Evolutionary conservation across 228 moss, liverwort and hornwort genomes (phyloP).

Genomic region (Sphagnum magellanicum): DNA sequence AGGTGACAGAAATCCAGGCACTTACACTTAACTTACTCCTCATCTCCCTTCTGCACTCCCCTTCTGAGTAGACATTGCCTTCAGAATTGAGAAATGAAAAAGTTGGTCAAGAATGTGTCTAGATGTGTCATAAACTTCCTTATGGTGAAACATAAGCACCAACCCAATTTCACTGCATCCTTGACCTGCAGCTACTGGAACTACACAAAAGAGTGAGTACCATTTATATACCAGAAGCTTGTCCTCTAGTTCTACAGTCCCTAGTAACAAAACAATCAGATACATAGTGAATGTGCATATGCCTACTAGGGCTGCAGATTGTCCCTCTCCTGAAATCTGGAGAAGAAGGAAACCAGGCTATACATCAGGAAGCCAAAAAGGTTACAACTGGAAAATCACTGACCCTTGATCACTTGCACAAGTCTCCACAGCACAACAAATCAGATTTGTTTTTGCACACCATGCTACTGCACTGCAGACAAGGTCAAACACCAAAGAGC

Average conservation of each 20-base stretch:
- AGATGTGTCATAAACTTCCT: not conserved
- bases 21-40: not conserved
- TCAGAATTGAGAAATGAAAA: not conserved
- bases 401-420: constrained; percentile 91
- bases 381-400: constrained; percentile 6
- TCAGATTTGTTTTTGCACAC: constrained; percentile 75
- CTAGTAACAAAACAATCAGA: not conserved
- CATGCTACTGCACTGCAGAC: constrained; percentile 77
- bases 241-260: not conserved
- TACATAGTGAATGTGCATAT: not conserved
- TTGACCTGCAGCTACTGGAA: no score
- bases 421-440: constrained; percentile 88
- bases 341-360: no score
- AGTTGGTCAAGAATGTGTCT: not conserved
- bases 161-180: no score
- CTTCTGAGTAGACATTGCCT: not conserved
- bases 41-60: not conserved
- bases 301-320: not conserved
- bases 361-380: not conserved
- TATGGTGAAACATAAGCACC: not conserved
- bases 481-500: no score
- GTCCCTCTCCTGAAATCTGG: not conserved
- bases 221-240: not conserved
- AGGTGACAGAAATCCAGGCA: not conserved
- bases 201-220: no score